Percentiles rank a stretch among this genome's conserved stretches.
Conservation (phyloP, 2,329 filamentous ascomycete species). For the Aureobasidium sp. region DNA sequence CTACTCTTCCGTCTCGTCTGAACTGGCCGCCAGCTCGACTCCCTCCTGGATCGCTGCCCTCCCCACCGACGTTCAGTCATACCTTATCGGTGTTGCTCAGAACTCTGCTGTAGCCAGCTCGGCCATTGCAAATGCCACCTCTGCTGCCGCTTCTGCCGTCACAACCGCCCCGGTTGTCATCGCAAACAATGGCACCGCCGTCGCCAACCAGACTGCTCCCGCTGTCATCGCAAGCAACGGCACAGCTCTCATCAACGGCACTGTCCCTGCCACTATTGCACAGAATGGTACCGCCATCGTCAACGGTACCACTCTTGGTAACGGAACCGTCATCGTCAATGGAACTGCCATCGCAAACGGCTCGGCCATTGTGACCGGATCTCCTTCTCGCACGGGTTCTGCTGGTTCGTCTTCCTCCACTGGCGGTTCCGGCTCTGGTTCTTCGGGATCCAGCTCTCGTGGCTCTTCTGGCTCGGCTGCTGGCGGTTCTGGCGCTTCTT, state of each 20-base stretch:
- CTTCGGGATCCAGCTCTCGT: neutral
- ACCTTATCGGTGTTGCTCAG: constrained; percentile 26
- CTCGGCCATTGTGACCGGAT: neutral
- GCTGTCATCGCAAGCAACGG: constrained; percentile 14
- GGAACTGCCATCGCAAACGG: constrained; percentile 1
- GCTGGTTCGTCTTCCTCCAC: neutral
- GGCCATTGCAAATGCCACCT: constrained; percentile 18
- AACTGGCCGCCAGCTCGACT: constrained; percentile 37
- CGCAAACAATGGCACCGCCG: constrained; percentile 6
- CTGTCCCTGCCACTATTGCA: neutral
- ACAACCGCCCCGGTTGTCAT: constrained; percentile 14
- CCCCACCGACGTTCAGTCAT: constrained; percentile 39
- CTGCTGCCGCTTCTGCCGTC: constrained; percentile 17
- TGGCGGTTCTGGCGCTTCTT: constrained; percentile 16
- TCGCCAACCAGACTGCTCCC: constrained; percentile 10
- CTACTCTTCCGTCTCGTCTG: constrained; percentile 35
- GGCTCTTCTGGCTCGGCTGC: constrained; percentile 14
- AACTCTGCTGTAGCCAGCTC: constrained; percentile 21
- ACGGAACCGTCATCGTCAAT: constrained; percentile 16
- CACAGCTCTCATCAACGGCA: constrained; percentile 16
- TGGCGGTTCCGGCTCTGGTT: constrained; percentile 2
- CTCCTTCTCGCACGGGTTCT: neutral
- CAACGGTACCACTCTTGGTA: constrained; percentile 17
- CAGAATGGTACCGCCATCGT: constrained; percentile 8
- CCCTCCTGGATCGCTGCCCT: constrained; percentile 41